Conservation (phyloP, 2,329 filamentous ascomycete genomes). For the Colletotrichum magnum region DNA sequence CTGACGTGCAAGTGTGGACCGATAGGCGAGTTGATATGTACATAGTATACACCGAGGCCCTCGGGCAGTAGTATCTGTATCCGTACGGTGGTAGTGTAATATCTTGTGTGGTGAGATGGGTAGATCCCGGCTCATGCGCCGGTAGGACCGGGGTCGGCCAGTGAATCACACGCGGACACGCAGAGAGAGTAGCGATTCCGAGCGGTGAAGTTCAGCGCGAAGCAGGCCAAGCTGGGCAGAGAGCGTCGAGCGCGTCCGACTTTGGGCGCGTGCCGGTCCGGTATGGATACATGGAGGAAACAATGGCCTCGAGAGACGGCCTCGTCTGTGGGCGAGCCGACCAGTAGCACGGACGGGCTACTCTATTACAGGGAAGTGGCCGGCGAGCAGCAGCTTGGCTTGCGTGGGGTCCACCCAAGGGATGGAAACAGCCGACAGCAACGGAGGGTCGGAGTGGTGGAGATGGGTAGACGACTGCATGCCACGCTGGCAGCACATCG, state of each 20-base stretch:
- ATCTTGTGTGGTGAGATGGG: slow-evolving; percentile 18
- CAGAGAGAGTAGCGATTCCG: slow-evolving; percentile 20
- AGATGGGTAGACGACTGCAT: slow-evolving; percentile 37
- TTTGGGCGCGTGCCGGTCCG: not conserved
- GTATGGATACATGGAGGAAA: slow-evolving; percentile 14
- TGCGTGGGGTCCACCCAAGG: slow-evolving; percentile 31
- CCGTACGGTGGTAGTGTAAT: slow-evolving; percentile 7
- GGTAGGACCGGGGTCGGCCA: slow-evolving; percentile 14
- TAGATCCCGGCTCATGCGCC: slow-evolving; percentile 35
- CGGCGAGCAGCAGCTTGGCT: slow-evolving; percentile 35
- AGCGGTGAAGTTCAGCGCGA: slow-evolving; percentile 34
- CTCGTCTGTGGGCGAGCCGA: slow-evolving; percentile 13
- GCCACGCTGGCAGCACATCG: slow-evolving; percentile 42
- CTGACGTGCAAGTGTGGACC: slow-evolving; percentile 37
- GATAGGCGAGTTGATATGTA: slow-evolving; percentile 17
- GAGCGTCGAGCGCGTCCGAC: slow-evolving; percentile 14
- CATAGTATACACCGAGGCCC: slow-evolving; percentile 31
- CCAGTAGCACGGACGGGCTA: slow-evolving; percentile 13
- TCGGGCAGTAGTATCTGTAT: slow-evolving; percentile 12
- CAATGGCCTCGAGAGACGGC: slow-evolving; percentile 8
- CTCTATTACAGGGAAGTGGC: slow-evolving; percentile 18
- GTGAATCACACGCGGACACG: slow-evolving; percentile 38
- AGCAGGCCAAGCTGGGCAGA: slow-evolving; percentile 26
- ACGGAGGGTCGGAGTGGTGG: slow-evolving; percentile 35
- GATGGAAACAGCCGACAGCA: slow-evolving; percentile 40